These are phyloP conservation scores for Lecanoromycetidae sp. DNA, from an alignment of 2,329 filamentous ascomycete species.

Conservation along the genomic window DNA sequence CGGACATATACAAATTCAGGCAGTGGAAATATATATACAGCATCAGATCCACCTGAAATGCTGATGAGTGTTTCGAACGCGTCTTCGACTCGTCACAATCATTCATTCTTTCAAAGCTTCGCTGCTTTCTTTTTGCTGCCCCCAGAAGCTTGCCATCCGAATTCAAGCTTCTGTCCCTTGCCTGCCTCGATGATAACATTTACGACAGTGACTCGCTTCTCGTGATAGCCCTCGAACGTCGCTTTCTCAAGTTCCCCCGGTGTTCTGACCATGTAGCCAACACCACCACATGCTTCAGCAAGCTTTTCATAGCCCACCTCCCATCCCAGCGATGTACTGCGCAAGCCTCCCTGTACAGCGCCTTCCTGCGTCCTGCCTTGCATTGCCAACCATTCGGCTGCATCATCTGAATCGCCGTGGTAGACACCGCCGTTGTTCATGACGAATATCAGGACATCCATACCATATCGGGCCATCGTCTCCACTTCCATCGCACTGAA, in stretches of 20 bases:
- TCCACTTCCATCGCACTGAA: constrained; percentile 46
- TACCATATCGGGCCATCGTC: constrained; percentile 43
- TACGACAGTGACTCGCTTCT: constrained; percentile 37
- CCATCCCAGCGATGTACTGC: constrained; percentile 41
- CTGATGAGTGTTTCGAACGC: background rate
- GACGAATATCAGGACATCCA: constrained; percentile 44
- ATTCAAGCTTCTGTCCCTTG: constrained; percentile 30
- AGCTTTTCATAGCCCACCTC: constrained; percentile 45
- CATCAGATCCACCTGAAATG: no score
- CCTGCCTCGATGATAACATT: constrained; percentile 46
- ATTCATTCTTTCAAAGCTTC: constrained; percentile 2
- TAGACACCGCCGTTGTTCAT: constrained; percentile 45
- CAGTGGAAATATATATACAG: no score
- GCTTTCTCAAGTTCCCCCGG: constrained; percentile 40
- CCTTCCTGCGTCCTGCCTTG: constrained; percentile 26
- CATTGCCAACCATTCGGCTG: constrained; percentile 34
- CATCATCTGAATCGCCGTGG: constrained; percentile 32
- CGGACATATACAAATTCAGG: no score
- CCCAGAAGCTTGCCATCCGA: constrained; percentile 17
- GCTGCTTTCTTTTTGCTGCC: constrained; percentile 4
- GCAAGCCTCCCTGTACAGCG: constrained; percentile 26
- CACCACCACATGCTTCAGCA: constrained; percentile 43
- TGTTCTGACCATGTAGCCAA: constrained; percentile 40
- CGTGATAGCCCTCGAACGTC: constrained; percentile 40
- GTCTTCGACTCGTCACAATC: background rate